Evolutionary conservation across 768 basidiomycete genomes (phyloP), one percentile per base, ranked within the genome.

Genomic region (Astraeus odoratus): DNA sequence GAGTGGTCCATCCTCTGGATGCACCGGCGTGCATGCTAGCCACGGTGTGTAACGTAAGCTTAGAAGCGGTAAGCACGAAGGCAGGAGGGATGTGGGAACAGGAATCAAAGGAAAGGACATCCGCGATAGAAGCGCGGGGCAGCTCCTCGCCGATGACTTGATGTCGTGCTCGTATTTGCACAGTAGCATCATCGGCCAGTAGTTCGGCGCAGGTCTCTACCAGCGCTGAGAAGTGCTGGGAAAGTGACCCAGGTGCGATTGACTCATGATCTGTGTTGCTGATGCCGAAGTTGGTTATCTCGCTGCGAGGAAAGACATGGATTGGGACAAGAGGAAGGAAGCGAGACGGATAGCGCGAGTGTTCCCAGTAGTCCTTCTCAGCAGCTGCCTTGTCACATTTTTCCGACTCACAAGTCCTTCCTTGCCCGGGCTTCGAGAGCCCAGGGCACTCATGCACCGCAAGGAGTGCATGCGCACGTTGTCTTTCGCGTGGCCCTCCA

Each of bases 1-100:
- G 67, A n/a, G 86, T 89, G 50, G 91, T 93, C 85, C 86, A 83
- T 0, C 82, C 80, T 22, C 75, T 65, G 30, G 65, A 65, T 0
- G 83, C 77, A 13, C 90, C 91, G 57, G 75, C 77, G 16, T 81
- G 65, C 67, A 92, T 68, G 43, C 83, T 86, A 45, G 78, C 72
- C 8, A 86, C 75, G 0, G 91, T 93, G 59, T 93, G 90, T 8
- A 74, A 75, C 0, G 89, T 90, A 25, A 88, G 65, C 24, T 74
- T 74, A 1, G 76, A 15, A 71, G 49, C 80, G 79, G 16, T 69
- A 71, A 18, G 74, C 77, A 18, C 76, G 75, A 2, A 66, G 1
- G 78, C 75, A 1, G 77, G 73, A 51, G 74, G 73, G 46, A 79
- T 75, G 46, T 76, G 72, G 5, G 57, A 60, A 15, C 35, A 40